Conservation (phyloP, 2,329 filamentous ascomycete species). For the Ascochyta rabiei region DNA sequence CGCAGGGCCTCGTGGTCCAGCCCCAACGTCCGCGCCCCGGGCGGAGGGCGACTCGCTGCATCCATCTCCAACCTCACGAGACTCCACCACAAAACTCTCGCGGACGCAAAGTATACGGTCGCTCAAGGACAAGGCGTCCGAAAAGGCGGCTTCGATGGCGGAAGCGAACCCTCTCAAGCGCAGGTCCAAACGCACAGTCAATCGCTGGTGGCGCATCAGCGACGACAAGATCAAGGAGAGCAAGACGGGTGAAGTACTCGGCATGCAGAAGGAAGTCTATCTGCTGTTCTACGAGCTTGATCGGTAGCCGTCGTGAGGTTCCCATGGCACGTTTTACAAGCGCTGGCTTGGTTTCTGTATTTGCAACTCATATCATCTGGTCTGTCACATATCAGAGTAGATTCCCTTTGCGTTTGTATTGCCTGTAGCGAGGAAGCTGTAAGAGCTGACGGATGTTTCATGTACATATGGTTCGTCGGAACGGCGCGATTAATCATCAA, state of each 20-base stretch:
- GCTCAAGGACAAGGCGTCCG: constrained; percentile 41
- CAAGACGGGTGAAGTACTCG: constrained; percentile 87
- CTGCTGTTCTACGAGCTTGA: constrained; percentile 94
- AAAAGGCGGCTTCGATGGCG: constrained; percentile 52
- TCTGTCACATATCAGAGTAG: constrained; percentile 9
- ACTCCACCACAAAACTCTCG: constrained; percentile 26
- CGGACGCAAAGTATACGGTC: constrained; percentile 38
- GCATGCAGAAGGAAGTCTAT: constrained; percentile 96
- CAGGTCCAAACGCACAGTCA: constrained; percentile 63
- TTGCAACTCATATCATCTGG: not conserved
- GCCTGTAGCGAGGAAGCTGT: not conserved
- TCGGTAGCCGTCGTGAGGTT: constrained; percentile 8
- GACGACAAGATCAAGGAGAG: constrained; percentile 96
- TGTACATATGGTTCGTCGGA: not conserved
- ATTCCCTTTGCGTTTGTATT: not conserved
- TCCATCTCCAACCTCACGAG: constrained; percentile 22
- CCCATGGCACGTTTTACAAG: not conserved
- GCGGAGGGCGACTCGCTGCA: constrained; percentile 32
- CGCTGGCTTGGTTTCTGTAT: not conserved
- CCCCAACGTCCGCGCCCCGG: constrained; percentile 42
- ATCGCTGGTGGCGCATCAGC: constrained; percentile 97
- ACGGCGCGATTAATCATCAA: constrained; percentile 27
- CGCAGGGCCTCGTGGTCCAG: constrained; percentile 27
- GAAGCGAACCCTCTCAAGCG: constrained; percentile 55
- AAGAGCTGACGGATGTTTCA: not conserved